Base-by-base conservation (phyloP, 306 rosid genomes). In the Pyrus communis region DNA sequence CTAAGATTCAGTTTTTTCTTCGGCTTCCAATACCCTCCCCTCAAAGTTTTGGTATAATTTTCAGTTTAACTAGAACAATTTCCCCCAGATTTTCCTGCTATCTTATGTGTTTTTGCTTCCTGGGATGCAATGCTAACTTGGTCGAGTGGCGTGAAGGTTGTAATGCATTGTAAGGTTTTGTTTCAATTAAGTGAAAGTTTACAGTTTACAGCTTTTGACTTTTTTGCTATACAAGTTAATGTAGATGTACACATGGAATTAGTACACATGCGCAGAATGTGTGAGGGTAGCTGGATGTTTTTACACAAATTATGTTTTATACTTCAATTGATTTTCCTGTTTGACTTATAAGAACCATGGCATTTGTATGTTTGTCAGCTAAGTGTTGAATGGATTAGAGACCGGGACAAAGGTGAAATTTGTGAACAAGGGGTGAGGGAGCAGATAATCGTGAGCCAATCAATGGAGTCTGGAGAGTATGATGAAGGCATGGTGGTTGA, bases 401-500 rank as follows among this genome's bases (percentile, higher is more conserved):
- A 38, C 73, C 74, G 22, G 28, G 61, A 74, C 22, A 75, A 64
- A 81, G 82, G 80, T 75, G 80, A 67, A 74, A 75, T 71, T 85
- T 79, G 76, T 46, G 69, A 81, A 1, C 42, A 77, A 54, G 79
- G 80, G 57, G 35, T 73, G 14, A 18, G 54, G 67, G 68, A 69
- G 76, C 59, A 82, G 85, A 84, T 76, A 63, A 42, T 71, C 42
- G 65, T 69, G 77, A 80, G 78, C 85, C 82, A 74, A 78, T 31
- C 78, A 54, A 90, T 95, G 98, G 96, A 80, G 77, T 80, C 82
- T 3, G 81, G 82, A 25, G 84, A 84, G 78, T 33, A 70, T 21
- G 87, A 82, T 61, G 77, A 67, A 31, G 80, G 65, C 25, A 66
- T 38, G 54, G 66, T 54, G 58, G 77, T 69, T 64, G 93, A 90